phyloP scores from a whole-genome alignment of 805 yeast species.

The Saccharomycopsis capsularis region DNA sequence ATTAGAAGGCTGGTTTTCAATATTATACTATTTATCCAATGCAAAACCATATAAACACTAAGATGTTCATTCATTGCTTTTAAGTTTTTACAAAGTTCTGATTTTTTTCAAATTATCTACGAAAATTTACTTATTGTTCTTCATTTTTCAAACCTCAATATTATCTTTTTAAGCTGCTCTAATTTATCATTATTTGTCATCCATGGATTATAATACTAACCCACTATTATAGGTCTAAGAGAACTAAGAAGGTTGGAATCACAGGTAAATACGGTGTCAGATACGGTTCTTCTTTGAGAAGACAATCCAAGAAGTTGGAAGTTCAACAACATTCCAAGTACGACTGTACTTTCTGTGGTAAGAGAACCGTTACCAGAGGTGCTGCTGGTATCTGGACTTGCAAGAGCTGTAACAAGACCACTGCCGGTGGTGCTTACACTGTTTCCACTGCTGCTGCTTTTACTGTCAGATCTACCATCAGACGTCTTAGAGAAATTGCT shows the following conservation, averaged over 20 bases:
- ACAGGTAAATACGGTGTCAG: conserved; percentile 99
- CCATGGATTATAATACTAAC: background rate
- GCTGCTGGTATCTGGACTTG: conserved; percentile 99
- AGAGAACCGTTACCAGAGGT: conserved; percentile 95
- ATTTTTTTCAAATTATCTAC: too few relatives aligned
- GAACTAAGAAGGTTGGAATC: conserved; percentile 99
- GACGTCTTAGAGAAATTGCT: conserved; percentile 99
- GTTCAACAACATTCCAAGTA: conserved; percentile 98
- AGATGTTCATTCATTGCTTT: too few relatives aligned
- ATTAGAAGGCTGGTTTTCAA: too few relatives aligned
- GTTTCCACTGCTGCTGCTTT: conserved; percentile 99
- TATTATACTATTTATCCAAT: too few relatives aligned
- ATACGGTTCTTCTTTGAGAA: conserved; percentile 99
- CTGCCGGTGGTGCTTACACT: conserved; percentile 99
- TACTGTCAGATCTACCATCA: conserved; percentile 99
- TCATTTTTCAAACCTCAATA: too few relatives aligned
- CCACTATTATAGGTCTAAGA: conserved; percentile 83
- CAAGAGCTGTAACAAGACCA: conserved; percentile 88
- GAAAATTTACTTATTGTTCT: too few relatives aligned
- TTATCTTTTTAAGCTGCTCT: too few relatives aligned
- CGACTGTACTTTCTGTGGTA: conserved; percentile 99
- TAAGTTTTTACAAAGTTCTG: too few relatives aligned
- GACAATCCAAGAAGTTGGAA: conserved; percentile 99
- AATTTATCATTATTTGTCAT: too few relatives aligned
- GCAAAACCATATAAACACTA: too few relatives aligned